These are phyloP conservation scores for Colletotrichum musicola DNA, from an alignment of 2,329 filamentous ascomycete species.

Conservation along the genomic window DNA sequence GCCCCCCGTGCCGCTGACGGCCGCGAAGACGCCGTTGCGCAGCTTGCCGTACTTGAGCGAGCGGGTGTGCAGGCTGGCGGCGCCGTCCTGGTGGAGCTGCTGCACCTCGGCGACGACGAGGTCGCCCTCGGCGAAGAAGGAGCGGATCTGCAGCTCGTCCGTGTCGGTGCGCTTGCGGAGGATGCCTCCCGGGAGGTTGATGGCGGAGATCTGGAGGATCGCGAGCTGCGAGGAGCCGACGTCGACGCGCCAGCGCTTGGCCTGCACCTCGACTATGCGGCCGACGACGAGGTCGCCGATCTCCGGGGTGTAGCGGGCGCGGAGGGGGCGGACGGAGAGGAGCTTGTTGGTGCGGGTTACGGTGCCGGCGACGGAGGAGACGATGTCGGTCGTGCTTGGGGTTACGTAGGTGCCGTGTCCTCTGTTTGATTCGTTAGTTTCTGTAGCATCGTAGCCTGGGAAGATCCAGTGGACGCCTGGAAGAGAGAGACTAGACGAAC, in stretches of 20 bases:
- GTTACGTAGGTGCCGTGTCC: conserved; percentile 92
- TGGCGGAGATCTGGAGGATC: conserved; percentile 84
- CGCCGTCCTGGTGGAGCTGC: conserved; percentile 86
- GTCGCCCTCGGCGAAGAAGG: conserved; percentile 97
- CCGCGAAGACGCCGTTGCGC: conserved; percentile 90
- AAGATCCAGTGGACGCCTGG: too few relatives aligned
- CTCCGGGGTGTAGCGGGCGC: conserved; percentile 93
- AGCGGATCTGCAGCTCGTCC: conserved; percentile 95
- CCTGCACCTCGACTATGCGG: conserved; percentile 94
- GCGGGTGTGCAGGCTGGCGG: conserved; percentile 89
- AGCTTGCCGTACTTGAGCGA: conserved; percentile 95
- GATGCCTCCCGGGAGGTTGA: conserved; percentile 95
- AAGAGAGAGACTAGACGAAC: conserved; percentile 52
- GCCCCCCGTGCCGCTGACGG: conserved; percentile 83
- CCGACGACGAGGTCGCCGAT: conserved; percentile 97
- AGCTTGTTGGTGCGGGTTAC: conserved; percentile 97
- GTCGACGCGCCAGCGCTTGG: conserved; percentile 93
- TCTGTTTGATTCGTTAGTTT: conserved; percentile 56
- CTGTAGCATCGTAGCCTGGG: too few relatives aligned
- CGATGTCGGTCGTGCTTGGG: conserved; percentile 74
- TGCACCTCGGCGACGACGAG: conserved; percentile 96
- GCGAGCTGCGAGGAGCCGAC: conserved; percentile 90
- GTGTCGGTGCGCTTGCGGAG: conserved; percentile 92
- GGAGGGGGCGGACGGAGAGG: conserved; percentile 88
- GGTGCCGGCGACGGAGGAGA: conserved; percentile 90